Conservation (phyloP, 495 filamentous ascomycete genomes). For the Aspergillus coremiiformis region DNA sequence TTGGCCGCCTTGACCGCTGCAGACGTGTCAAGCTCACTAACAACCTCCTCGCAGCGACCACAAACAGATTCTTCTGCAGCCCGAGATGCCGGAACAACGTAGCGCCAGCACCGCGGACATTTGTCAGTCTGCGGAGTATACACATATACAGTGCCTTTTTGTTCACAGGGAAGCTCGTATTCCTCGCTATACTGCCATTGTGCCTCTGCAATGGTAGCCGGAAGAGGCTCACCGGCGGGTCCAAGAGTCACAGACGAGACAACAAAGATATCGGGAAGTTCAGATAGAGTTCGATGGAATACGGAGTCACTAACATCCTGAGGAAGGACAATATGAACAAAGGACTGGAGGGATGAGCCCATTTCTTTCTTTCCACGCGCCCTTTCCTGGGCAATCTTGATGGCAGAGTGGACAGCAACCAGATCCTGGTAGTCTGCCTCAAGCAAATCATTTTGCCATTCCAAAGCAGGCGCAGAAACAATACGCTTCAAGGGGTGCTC, state of each 20-base stretch:
- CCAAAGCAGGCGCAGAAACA: conserved; percentile 20
- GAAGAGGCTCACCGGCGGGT: conserved; percentile 20
- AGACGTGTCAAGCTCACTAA: conserved; percentile 31
- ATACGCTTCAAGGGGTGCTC: conserved; percentile 39
- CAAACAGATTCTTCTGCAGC: conserved; percentile 57
- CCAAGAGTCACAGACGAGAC: conserved; percentile 59
- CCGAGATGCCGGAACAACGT: conserved; percentile 42
- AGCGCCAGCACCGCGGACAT: conserved; percentile 86
- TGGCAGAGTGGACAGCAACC: conserved; percentile 46
- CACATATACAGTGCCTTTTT: conserved; percentile 50
- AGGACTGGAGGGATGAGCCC: conserved; percentile 67
- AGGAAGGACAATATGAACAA: conserved; percentile 46
- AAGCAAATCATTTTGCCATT: conserved; percentile 35
- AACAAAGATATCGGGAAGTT: conserved; percentile 69
- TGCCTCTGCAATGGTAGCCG: conserved; percentile 20
- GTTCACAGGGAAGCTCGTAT: conserved; percentile 43
- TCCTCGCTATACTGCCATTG: conserved; percentile 50
- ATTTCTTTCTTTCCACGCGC: conserved; percentile 57
- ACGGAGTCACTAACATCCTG: conserved; percentile 18
- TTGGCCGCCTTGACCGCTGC: neutral
- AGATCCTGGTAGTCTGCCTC: conserved; percentile 51
- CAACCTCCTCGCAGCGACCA: conserved; percentile 62
- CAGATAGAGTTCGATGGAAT: conserved; percentile 48
- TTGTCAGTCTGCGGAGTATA: conserved; percentile 61
- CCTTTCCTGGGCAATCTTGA: conserved; percentile 64